Percentiles rank a stretch among this genome's conserved stretches.
These are phyloP conservation scores for Purpureocillium takamizusanense DNA, from an alignment of 2,329 filamentous ascomycete genomes.

Conservation along the genomic window DNA sequence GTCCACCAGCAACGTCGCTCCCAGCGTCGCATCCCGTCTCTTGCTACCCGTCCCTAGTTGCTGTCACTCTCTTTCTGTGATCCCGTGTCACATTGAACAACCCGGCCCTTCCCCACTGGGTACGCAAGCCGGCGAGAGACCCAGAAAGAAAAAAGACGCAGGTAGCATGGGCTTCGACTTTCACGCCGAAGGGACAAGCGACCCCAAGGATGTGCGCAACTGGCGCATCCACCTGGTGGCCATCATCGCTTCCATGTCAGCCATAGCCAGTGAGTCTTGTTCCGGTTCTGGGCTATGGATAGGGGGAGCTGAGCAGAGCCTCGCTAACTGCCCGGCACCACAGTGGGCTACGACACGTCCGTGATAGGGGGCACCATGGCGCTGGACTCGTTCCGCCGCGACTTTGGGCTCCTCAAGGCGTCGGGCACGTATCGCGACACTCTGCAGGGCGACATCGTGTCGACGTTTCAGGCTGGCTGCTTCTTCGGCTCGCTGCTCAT, in stretches of 20 bases:
- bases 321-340: too few species aligned
- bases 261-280: constrained; percentile 14
- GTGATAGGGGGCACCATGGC: constrained; percentile 31
- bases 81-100: too few species aligned
- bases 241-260: constrained; percentile 17
- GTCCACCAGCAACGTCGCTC: too few species aligned
- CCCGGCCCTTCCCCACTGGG: too few species aligned
- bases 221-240: constrained; percentile 17
- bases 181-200: constrained; percentile 3
- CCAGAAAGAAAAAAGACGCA: constrained; percentile 1
- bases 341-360: constrained; percentile 27
- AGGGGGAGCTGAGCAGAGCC: too few species aligned
- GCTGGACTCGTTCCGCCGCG: constrained; percentile 24
- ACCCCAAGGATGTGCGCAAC: constrained; percentile 13
- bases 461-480: constrained; percentile 27
- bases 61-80: too few species aligned
- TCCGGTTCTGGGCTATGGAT: too few species aligned
- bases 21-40: too few species aligned
- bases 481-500: constrained; percentile 29
- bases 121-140: too few species aligned
- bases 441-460: constrained; percentile 29
- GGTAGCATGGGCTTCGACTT: constrained; percentile 14
- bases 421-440: constrained; percentile 18
- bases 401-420: constrained; percentile 21
- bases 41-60: too few species aligned